Conservation (phyloP, 2,329 filamentous ascomycete genomes). For the Pestalotiopsis sp. region DNA sequence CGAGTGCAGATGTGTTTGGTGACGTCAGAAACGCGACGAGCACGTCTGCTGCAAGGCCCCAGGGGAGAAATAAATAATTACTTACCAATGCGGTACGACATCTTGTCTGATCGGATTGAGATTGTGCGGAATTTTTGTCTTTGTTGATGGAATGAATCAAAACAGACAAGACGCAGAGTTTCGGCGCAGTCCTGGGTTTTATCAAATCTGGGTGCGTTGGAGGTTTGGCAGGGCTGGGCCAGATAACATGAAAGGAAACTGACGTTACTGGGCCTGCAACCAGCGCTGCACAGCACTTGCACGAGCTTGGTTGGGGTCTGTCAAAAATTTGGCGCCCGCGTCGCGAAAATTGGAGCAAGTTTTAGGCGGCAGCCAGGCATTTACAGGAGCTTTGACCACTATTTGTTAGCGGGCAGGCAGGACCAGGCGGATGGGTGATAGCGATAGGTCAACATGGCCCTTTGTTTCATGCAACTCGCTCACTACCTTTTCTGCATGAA, state of each 20-base stretch:
- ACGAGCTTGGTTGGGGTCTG: background rate
- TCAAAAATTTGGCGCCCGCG: background rate
- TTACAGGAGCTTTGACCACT: background rate
- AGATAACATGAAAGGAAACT: background rate
- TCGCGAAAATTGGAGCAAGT: background rate
- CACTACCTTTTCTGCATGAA: no score
- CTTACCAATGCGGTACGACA: constrained; percentile 12
- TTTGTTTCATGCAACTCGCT: background rate
- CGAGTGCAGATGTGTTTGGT: constrained; percentile 18
- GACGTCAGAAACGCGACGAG: constrained; percentile 1
- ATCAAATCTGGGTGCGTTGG: background rate
- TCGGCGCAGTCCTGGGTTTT: background rate
- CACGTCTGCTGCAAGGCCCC: background rate
- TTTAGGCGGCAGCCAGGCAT: background rate
- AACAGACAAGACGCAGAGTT: background rate
- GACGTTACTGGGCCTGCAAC: background rate
- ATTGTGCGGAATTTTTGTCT: background rate
- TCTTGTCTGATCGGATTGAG: background rate
- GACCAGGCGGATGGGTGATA: no score
- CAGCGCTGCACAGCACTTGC: background rate
- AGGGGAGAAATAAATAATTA: background rate
- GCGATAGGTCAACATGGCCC: background rate
- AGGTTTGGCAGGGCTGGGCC: background rate
- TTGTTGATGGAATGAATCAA: background rate
- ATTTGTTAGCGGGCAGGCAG: background rate